A percentile compares a stretch with the other conserved stretches of the same genome.
phyloP scores from a whole-genome alignment of 1,139 yeast species.

The Kodamaea derodonti region DNA sequence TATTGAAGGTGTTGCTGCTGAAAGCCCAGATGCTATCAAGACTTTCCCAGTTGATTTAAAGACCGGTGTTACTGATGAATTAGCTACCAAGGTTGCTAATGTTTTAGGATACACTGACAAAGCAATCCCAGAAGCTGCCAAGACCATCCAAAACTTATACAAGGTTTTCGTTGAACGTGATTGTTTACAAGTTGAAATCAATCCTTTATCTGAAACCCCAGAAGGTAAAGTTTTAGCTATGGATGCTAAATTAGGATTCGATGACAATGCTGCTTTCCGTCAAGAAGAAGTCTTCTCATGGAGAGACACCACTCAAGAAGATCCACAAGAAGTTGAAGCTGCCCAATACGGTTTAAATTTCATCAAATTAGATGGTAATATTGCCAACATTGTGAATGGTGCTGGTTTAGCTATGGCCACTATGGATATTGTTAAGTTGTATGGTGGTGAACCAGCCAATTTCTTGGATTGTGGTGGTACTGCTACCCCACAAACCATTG shows the following conservation, averaged over 20 bases:
- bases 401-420: slow-evolving; percentile 99
- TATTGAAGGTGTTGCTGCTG: slow-evolving; percentile 96
- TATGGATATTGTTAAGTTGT: slow-evolving; percentile 96
- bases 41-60: slow-evolving; percentile 77
- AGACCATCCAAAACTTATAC: slow-evolving; percentile 81
- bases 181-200: slow-evolving; percentile 97
- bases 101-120: slow-evolving; percentile 76
- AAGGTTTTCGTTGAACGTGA: slow-evolving; percentile 85
- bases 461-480: slow-evolving; percentile 99
- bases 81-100: slow-evolving; percentile 74
- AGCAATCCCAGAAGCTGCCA: slow-evolving; percentile 85
- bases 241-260: slow-evolving; percentile 99
- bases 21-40: slow-evolving; percentile 88
- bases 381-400: slow-evolving; percentile 98
- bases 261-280: slow-evolving; percentile 93
- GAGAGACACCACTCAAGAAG: slow-evolving; percentile 96
- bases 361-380: slow-evolving; percentile 96
- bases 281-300: slow-evolving; percentile 92
- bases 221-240: slow-evolving; percentile 91
- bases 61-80: slow-evolving; percentile 73
- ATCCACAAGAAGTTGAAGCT: slow-evolving; percentile 94
- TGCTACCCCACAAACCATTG: slow-evolving; percentile 97
- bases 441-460: slow-evolving; percentile 99
- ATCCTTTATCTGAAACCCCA: slow-evolving; percentile 92
- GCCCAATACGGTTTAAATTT: slow-evolving; percentile 87